These are phyloP conservation scores for Syncephalastrum racemosum DNA, from an alignment of 371 early-diverging fungal species.

Conservation along the genomic window DNA sequence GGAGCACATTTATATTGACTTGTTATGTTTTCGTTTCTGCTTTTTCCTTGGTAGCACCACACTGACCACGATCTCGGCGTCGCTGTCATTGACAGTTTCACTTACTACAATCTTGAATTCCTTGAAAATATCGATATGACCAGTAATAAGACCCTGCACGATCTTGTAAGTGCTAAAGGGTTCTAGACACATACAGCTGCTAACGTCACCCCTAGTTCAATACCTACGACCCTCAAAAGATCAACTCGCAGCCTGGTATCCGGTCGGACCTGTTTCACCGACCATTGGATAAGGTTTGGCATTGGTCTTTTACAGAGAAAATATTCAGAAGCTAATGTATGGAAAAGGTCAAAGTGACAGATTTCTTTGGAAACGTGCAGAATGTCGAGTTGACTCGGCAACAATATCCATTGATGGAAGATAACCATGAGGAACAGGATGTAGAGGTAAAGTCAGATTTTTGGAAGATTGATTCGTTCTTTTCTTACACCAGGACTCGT, in stretches of 20 bases:
- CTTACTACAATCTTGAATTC: conserved; percentile 89
- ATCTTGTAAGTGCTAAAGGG: conserved; percentile 55
- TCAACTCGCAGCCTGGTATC: conserved; percentile 82
- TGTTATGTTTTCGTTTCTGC: neutral
- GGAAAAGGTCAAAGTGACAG: conserved; percentile 75
- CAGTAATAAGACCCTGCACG: conserved; percentile 71
- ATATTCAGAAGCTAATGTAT: neutral
- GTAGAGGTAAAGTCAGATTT: too few relatives aligned
- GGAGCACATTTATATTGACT: neutral
- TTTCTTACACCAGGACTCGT: too few relatives aligned
- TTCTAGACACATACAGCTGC: neutral
- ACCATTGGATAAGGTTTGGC: conserved; percentile 61
- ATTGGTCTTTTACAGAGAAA: conserved; percentile 12
- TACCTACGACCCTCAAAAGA: conserved; percentile 71
- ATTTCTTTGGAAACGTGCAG: conserved; percentile 94
- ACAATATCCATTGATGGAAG: conserved; percentile 35
- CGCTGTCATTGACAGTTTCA: conserved; percentile 95
- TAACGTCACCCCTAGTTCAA: conserved; percentile 57
- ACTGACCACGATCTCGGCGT: conserved; percentile 91
- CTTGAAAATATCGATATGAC: conserved; percentile 82
- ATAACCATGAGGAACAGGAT: neutral
- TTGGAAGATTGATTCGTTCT: too few relatives aligned
- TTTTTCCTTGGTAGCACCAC: conserved; percentile 65
- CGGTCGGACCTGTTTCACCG: conserved; percentile 81
- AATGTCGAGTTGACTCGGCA: conserved; percentile 76